Base-by-base conservation (phyloP, 371 early-diverging fungal genomes). In the Mucor velutinosus region DNA sequence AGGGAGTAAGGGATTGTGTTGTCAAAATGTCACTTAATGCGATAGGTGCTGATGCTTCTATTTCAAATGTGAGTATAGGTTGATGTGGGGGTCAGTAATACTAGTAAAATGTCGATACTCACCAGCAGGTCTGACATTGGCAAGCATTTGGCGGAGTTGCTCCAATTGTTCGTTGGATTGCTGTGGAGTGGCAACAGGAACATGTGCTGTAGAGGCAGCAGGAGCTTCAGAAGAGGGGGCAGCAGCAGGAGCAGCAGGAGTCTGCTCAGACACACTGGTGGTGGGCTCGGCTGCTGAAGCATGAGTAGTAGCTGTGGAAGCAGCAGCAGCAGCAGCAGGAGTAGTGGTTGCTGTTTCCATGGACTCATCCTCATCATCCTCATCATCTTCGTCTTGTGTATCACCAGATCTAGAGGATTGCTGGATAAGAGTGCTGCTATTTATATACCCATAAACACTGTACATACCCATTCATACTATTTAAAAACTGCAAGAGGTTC, bases 21-120 rank as follows among this genome's bases (percentile, higher is more conserved):
- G 84, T 89, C 49, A 92, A 72, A 8, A 90, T 80, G 30, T 74
- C 75, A 33, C 37, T 70, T n/a, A 74, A 57, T 45, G 65, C 57
- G 30, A 74, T 61, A 1, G 75, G 60, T 25, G 61, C 29, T 7
- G 49, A 35, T 32, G 17, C 64, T 15, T 37, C 56, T 60, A 51
- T 17, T n/a, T 32, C 8, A 7, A 30, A n/a, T 14, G 2, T 21
- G 32, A 49, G 10, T 35, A 33, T 23, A 39, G 1, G 4, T 14
- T n/a, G 23, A 7, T 5, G 5, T 4, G 15, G 15, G 23, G 23
- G 2, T 11, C n/a, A n/a, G n/a, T n/a, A n/a, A 21, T 47, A 19
- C 21, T 29, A 29, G 7, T 33, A 33, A 2, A 30, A 2, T 29
- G 3, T 58, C 43, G 29, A 10, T 58, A 27, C 30, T 39, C 57